These are phyloP conservation scores for Eucalyptus cloeziana DNA, from an alignment of 345 rosid species.

Conservation along the genomic window DNA sequence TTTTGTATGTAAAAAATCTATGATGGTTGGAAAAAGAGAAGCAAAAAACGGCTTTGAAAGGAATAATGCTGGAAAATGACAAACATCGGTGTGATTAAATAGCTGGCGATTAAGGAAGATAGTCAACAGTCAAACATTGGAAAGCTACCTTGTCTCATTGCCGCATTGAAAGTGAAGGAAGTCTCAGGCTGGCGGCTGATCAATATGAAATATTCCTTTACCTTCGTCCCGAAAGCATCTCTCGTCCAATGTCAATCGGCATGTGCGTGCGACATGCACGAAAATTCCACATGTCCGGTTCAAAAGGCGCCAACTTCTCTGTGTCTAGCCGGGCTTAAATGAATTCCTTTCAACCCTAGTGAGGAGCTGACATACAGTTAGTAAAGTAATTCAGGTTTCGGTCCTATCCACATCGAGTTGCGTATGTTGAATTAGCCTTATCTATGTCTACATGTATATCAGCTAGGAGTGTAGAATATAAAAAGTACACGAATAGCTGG, in stretches of 20 bases:
- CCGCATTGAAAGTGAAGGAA: background rate
- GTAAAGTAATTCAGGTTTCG: background rate
- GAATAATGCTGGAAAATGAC: background rate
- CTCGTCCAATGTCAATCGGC: background rate
- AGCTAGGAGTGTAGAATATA: background rate
- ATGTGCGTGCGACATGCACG: background rate
- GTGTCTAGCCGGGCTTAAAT: background rate
- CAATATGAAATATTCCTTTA: background rate
- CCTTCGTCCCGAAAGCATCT: background rate
- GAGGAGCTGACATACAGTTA: background rate
- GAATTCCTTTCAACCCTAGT: background rate
- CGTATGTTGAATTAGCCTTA: background rate
- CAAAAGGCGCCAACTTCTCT: background rate
- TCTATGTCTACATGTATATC: background rate
- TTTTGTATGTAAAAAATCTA: background rate
- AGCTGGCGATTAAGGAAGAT: background rate
- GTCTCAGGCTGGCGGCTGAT: background rate
- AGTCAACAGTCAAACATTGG: background rate
- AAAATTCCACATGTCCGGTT: background rate
- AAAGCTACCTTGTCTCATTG: background rate
- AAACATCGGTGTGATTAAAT: background rate
- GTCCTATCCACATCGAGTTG: background rate
- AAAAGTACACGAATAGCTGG: background rate
- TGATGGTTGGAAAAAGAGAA: background rate
- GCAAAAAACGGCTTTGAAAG: background rate